Base-by-base conservation (phyloP, 2,329 filamentous ascomycete species). In the Penicillium aurantiogriseum region DNA sequence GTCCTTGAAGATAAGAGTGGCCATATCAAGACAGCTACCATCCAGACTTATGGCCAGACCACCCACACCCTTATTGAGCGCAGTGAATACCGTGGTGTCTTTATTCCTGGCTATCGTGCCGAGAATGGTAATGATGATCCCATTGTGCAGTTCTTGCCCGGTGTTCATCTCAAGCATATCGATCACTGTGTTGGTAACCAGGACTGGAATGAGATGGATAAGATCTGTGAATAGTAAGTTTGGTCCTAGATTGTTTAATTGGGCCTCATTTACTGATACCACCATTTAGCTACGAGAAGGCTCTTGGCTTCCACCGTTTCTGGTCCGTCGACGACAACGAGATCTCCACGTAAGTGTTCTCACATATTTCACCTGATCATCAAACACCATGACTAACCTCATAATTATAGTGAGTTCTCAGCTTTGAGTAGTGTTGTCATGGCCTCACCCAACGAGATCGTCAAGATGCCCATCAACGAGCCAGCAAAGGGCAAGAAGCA, bases 391-490 rank as follows among this genome's bases (percentile, higher is more conserved):
- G 2, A 46, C 59, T 50, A n/a, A 49, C 10, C 33, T 17, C 40
- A 33, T 13, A 1, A 27, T 46, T 19, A 10, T 31, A 74, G 75
- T 64, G 92, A 96, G 72, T 97, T 91, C 83, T 92, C 88, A 1
- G 92, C 93, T 10, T 82, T 97, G 47, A 91, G 88, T 77, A 90
- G 86, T 69, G 87, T 97, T 69, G 93, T 97, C 71, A 96, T 97
- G 92, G 85, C 89, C 42, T 91, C 88, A 5, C 86, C 87, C 59
- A 91, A 92, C 79, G 89, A 93, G 57, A 75, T 89, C 5, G 91
- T 97, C 76, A 97, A 97, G 80, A 97, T 97, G 92, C 93, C 93
- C 69, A 96, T 97, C 83, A 97, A 97, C 80, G 92, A 97, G 79
- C 93, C 93, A 2, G 93, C 93, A 0, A 80, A 85, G 1, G 93